These are phyloP conservation scores for Aspergillus ochraceoroseus DNA, from an alignment of 2,329 filamentous ascomycete genomes.

Conservation along the genomic window DNA sequence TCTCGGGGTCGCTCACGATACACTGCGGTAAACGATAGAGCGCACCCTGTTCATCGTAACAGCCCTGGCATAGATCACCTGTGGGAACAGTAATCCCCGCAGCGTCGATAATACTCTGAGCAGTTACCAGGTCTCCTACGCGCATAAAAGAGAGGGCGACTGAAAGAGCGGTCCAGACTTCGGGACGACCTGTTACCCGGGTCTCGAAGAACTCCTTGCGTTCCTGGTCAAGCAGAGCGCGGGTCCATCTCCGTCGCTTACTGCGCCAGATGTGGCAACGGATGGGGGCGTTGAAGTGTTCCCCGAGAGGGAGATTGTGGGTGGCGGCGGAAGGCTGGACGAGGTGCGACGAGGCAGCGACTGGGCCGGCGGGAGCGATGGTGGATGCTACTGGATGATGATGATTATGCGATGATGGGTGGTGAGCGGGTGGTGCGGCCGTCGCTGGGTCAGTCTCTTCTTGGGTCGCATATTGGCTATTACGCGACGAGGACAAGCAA, in stretches of 20 bases:
- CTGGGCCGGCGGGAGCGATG: not conserved
- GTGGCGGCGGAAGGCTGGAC: conserved; percentile 16
- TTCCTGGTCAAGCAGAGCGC: conserved; percentile 62
- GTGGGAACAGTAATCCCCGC: conserved; percentile 70
- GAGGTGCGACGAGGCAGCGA: not conserved
- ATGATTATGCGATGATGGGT: not conserved
- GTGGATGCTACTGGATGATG: not conserved
- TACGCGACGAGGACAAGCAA: conserved; percentile 39
- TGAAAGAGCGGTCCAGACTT: conserved; percentile 75
- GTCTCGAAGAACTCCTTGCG: conserved; percentile 87
- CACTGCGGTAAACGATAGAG: conserved; percentile 65
- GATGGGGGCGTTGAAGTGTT: conserved; percentile 67
- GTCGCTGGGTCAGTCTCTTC: conserved; percentile 18
- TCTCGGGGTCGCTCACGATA: conserved; percentile 63
- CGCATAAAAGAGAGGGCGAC: conserved; percentile 65
- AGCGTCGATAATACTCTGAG: conserved; percentile 75
- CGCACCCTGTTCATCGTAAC: conserved; percentile 66
- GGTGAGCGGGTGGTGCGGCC: conserved; percentile 12
- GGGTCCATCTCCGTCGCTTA: conserved; percentile 63
- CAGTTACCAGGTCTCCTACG: conserved; percentile 58
- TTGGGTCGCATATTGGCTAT: conserved; percentile 26
- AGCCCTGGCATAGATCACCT: conserved; percentile 65
- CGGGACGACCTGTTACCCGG: conserved; percentile 66
- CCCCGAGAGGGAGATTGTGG: conserved; percentile 34
- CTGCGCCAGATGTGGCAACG: conserved; percentile 62